Percentiles rank a stretch among this genome's conserved stretches.
Evolutionary conservation across 2,329 filamentous ascomycete genomes (phyloP).

Genomic region (Aspergillus sp.): DNA sequence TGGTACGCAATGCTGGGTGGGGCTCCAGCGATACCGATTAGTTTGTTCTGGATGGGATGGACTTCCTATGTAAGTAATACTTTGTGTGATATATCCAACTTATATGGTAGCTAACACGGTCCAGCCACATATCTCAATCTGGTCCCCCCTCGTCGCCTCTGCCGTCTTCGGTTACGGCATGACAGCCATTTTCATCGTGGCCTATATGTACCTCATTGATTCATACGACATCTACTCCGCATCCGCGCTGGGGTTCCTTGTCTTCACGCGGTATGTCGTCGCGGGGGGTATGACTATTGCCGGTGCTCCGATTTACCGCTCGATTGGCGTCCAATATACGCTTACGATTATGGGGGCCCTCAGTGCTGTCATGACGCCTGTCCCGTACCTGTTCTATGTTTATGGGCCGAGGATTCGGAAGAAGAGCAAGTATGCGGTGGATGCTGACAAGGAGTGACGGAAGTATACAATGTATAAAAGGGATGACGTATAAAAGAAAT

Average conservation of each 20-base stretch:
- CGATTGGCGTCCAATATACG: constrained; percentile 44
- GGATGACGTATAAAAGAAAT: too few relatives aligned
- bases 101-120: constrained; percentile 13
- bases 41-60: constrained; percentile 57
- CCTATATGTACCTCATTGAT: constrained; percentile 61
- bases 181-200: constrained; percentile 51
- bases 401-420: constrained; percentile 23
- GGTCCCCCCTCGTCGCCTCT: constrained; percentile 53
- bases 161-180: constrained; percentile 54
- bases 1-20: constrained; percentile 54
- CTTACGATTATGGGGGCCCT: constrained; percentile 44
- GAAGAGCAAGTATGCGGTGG: constrained; percentile 18
- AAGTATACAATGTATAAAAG: too few relatives aligned
- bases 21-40: constrained; percentile 52
- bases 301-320: constrained; percentile 38
- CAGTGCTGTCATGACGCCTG: constrained; percentile 40
- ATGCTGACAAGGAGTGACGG: background rate
- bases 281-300: constrained; percentile 41
- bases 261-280: constrained; percentile 43
- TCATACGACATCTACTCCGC: constrained; percentile 56
- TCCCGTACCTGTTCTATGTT: constrained; percentile 40
- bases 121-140: constrained; percentile 48
- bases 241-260: constrained; percentile 47
- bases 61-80: background rate
- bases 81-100: too few relatives aligned